These are phyloP conservation scores for Rhodofomes roseus DNA, from an alignment of 1,284 basidiomycete genomes.

Conservation along the genomic window DNA sequence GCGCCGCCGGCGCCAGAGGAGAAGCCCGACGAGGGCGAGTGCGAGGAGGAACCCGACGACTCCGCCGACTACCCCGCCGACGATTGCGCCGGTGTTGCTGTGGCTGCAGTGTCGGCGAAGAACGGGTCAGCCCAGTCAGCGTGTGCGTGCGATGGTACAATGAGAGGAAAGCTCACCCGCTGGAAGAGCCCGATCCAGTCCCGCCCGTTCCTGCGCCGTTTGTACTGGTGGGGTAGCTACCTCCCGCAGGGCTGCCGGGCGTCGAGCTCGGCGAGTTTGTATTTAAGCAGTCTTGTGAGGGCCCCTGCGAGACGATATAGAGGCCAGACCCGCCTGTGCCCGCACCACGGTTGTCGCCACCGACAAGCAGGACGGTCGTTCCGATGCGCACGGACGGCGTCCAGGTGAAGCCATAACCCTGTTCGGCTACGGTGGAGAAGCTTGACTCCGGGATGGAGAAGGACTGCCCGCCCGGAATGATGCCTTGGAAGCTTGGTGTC, in stretches of 20 bases:
- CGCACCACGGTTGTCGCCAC: conserved; percentile 60
- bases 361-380: conserved; percentile 60
- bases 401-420: conserved; percentile 71
- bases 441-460: conserved; percentile 53
- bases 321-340: conserved; percentile 64
- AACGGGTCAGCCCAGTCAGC: not conserved
- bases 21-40: conserved; percentile 42
- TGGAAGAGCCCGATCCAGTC: conserved; percentile 6
- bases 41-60: conserved; percentile 40
- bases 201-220: conserved; percentile 22
- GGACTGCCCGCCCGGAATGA: conserved; percentile 76
- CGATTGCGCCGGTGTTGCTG: conserved; percentile 61
- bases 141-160: not conserved
- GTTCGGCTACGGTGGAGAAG: conserved; percentile 35
- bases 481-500: conserved; percentile 56
- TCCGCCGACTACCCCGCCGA: conserved; percentile 68
- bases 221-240: conserved; percentile 59
- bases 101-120: conserved; percentile 8
- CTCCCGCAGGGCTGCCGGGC: conserved; percentile 71
- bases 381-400: conserved; percentile 57
- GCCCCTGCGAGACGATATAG: conserved; percentile 49
- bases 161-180: conserved; percentile 1
- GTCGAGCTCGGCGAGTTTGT: conserved; percentile 68
- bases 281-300: conserved; percentile 51
- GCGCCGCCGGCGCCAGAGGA: conserved; percentile 48